These are phyloP conservation scores for Aspergillus kassunensis DNA, from an alignment of 495 filamentous ascomycete genomes.

Conservation along the genomic window DNA sequence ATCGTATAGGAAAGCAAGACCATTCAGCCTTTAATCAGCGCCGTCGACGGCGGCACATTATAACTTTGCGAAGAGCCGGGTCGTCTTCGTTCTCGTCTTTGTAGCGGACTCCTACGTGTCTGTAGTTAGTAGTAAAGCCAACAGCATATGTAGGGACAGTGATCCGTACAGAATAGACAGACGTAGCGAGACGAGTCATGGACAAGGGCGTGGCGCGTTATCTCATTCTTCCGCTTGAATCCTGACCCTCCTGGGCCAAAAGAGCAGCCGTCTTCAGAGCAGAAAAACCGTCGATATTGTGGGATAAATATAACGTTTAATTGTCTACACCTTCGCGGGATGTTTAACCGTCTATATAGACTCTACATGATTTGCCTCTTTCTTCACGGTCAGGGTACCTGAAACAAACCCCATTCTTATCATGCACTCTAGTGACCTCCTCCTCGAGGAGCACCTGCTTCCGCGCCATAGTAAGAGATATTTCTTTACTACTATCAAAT, in stretches of 20 bases:
- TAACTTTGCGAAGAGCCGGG: constrained; percentile 68
- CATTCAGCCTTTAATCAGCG: constrained; percentile 49
- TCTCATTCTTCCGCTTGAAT: constrained; percentile 99
- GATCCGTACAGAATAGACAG: constrained; percentile 93
- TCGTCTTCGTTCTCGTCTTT: constrained; percentile 84
- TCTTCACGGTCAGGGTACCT: background rate
- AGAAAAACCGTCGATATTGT: constrained; percentile 85
- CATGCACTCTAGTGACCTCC: background rate
- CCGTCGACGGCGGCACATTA: constrained; percentile 74
- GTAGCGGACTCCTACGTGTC: constrained; percentile 87
- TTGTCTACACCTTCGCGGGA: too few relatives aligned
- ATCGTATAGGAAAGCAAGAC: background rate
- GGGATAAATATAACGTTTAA: too few relatives aligned
- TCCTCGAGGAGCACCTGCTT: background rate
- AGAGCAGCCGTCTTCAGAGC: constrained; percentile 73
- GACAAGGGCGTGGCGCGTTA: constrained; percentile 95
- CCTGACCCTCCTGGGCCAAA: constrained; percentile 82
- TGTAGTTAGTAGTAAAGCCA: constrained; percentile 28
- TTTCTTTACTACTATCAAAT: background rate
- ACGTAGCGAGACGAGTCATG: constrained; percentile 95
- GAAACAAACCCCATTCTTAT: background rate
- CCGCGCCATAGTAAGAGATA: background rate
- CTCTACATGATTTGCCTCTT: background rate
- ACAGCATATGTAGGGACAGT: constrained; percentile 44
- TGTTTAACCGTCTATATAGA: background rate